Evolutionary conservation across 2,329 filamentous ascomycete genomes (phyloP), one percentile per base, ranked within the genome.

Genomic region (Elsinoe necatrix): DNA sequence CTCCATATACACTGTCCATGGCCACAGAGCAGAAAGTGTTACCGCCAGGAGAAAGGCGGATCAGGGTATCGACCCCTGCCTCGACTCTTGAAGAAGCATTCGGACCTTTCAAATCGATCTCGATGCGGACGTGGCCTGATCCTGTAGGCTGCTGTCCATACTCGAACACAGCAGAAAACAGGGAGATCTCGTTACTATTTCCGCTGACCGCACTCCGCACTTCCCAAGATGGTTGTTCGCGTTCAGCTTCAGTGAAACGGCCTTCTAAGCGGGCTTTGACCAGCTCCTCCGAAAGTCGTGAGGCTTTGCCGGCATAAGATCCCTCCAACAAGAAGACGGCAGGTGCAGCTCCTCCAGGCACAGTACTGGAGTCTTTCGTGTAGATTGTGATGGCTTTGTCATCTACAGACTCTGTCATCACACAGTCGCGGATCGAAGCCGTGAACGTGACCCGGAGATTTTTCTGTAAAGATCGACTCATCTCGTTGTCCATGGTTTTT

Each of bases 221-320:
- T 29, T 87, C 87, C 90, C 89, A 96, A 63, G 80, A 83, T 14
- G 84, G 79, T 58, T 85, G 81, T 68, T 95, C 89, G 58, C 91
- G 82, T 72, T 95, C 89, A n/a, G 75, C 69, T 67, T 95, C 90
- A 0, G 87, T 75, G 65, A 95, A 95, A 9, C 91, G 82, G 4
- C 84, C 86, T 71, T 96, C 92, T 12, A 96, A 83, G 61, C 85
- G 83, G 7, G 91, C 90, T 72, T 92, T 95, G 48, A 84, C 82
- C 11, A 96, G 78, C 61, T 97, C 93, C 71, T 97, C 92, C 25
- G 83, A 83, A 71, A 89, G 84, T 59, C 85, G 87, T 16, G 77
- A 75, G 1, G 86, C 88, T 68, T 85, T 91, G 23, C 84, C 84
- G 66, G 95, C 87, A 64, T 92, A 92, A 6, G 80, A 73, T 54